Evolutionary conservation across 2,329 filamentous ascomycete species (phyloP).

Genomic region (Eutypella sp.): DNA sequence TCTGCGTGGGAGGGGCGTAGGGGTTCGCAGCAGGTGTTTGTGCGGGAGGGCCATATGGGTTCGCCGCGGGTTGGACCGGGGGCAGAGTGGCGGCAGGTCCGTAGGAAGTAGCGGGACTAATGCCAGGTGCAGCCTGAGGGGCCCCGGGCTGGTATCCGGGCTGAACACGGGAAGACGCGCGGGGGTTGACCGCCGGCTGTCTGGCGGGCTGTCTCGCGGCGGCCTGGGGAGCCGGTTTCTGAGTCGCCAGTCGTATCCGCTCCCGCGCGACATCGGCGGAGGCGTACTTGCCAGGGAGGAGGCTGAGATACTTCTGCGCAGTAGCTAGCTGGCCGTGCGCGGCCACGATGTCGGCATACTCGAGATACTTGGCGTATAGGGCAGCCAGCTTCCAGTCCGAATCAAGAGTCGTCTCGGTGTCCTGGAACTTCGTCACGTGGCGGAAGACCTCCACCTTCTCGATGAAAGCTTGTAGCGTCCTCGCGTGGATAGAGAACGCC

Average conservation of each 20-base stretch:
- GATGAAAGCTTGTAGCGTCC: constrained; percentile 85
- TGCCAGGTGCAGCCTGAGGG: constrained; percentile 31
- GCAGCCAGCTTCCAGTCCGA: constrained; percentile 84
- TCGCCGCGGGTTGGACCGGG: constrained; percentile 14
- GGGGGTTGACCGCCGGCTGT: constrained; percentile 17
- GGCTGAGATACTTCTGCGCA: constrained; percentile 85
- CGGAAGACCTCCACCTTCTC: constrained; percentile 98
- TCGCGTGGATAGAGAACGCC: constrained; percentile 86
- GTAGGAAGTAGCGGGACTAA: constrained; percentile 28
- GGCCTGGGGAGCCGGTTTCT: constrained; percentile 40
- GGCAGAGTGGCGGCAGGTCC: constrained; percentile 24
- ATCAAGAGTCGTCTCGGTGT: constrained; percentile 64
- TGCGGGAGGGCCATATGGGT: constrained; percentile 25
- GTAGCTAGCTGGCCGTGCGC: constrained; percentile 80
- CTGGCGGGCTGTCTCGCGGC: constrained; percentile 24
- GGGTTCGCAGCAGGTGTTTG: constrained; percentile 24
- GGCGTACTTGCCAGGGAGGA: constrained; percentile 78
- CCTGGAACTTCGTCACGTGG: constrained; percentile 85
- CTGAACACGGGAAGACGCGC: constrained; percentile 34
- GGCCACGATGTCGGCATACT: constrained; percentile 93
- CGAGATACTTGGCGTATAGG: constrained; percentile 91
- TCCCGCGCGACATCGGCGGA: constrained; percentile 83
- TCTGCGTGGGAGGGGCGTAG: constrained; percentile 20
- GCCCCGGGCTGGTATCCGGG: constrained; percentile 47
- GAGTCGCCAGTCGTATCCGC: constrained; percentile 78